phyloP scores from a whole-genome alignment of 371 early-diverging fungal genomes.

The Mortierella sp. region DNA sequence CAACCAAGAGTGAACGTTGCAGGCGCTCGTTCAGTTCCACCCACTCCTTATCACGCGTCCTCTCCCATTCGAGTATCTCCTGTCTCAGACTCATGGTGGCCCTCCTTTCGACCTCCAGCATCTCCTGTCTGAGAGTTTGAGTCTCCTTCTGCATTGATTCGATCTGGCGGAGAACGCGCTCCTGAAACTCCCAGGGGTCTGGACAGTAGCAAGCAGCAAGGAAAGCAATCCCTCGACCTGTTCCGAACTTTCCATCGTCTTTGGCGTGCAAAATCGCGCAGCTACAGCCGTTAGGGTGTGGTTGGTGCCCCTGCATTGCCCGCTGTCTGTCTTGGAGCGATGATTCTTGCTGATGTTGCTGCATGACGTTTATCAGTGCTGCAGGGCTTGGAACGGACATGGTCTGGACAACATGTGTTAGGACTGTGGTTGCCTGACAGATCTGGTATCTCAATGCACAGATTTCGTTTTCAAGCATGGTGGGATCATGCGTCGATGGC shows the following conservation, averaged over 20 bases:
- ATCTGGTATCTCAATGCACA: constrained; percentile 11
- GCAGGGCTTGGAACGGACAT: constrained; percentile 20
- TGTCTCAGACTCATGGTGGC: constrained; percentile 9
- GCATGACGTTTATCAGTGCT: constrained; percentile 4
- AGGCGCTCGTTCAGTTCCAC: constrained; percentile 7
- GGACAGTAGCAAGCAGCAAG: constrained; percentile 15
- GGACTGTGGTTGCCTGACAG: constrained; percentile 13
- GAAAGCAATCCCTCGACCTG: constrained; percentile 5
- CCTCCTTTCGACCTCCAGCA: constrained; percentile 21
- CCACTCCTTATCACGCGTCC: constrained; percentile 16
- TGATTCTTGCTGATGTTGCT: background rate
- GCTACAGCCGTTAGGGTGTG: background rate
- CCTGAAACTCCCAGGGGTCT: constrained; percentile 34
- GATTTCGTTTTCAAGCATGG: constrained; percentile 6
- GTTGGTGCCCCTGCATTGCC: background rate
- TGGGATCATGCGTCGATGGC: background rate
- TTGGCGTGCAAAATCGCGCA: constrained; percentile 11
- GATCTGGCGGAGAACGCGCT: constrained; percentile 21
- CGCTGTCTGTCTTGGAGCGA: background rate
- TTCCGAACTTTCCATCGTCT: background rate
- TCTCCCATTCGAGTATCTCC: constrained; percentile 23
- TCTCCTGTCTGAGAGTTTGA: constrained; percentile 13
- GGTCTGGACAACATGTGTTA: constrained; percentile 33
- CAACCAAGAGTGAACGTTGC: background rate
- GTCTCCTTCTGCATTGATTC: constrained; percentile 19